Evolutionary conservation across 352 stramenopile species (phyloP), one percentile per base, ranked within the genome.

Genomic region (Phytophthora macrochlamydospora): DNA sequence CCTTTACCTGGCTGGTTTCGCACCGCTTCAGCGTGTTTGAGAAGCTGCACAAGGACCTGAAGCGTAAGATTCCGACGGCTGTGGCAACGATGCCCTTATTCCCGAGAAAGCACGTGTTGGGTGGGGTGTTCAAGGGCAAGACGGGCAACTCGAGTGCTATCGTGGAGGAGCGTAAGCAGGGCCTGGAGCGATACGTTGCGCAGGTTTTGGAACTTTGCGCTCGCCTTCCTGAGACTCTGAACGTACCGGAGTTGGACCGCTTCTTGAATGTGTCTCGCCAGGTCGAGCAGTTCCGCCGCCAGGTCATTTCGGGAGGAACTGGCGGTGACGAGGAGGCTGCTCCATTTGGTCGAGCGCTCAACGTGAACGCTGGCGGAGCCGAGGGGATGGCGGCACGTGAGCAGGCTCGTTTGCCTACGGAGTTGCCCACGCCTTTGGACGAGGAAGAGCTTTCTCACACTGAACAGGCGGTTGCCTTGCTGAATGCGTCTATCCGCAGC

Each of bases 181-280:
- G 83, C 12, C 71, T 96, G 30, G 88, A 94, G 72, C 86, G 73
- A 56, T 96, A 96, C 71, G 69, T 94, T 40, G 84, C 81, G 51
- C 83, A 96, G 59, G 86, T 96, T 45, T 64, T 96, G 38, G 85
- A 94, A 38, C 78, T 94, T 44, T 96, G 88, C 31, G 86, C 88
- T 35, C 88, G 82, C 56, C 75, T 96, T 44, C 86, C 88, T 0
- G 81, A 89, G 48, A 94, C 83, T 32, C 69, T 96, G 18, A 92
- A 88, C 24, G 88, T 96, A 42, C 88, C 86, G 1, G 88, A 96
- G 67, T 73, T 96, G 30, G 88, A 96, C 49, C 86, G 88, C 35
- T 96, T 96, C 67, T 64, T 96, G 42, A 94, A 93, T 64, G 59
- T 96, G 45, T 96, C 88, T 55, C 86, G 88, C 51, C 86, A 94